Conservation (phyloP, 2,329 filamentous ascomycete species). For the Curvularia sp. region DNA sequence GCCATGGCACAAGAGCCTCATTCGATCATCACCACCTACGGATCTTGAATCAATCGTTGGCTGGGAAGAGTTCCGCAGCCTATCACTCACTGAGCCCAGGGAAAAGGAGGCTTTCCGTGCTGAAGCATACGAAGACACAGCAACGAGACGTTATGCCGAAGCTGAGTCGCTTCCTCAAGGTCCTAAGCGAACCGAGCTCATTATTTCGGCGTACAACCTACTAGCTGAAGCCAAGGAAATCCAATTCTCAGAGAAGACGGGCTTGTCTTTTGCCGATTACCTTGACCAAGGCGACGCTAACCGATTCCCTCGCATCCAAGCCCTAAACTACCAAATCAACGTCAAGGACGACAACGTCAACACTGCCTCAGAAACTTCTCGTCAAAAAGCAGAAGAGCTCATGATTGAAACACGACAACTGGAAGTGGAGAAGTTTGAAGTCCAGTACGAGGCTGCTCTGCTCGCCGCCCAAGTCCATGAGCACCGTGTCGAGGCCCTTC, state of each 20-base stretch:
- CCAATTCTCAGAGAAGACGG: conserved; percentile 30
- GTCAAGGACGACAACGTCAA: conserved; percentile 26
- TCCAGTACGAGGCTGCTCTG: conserved; percentile 26
- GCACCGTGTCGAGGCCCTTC: conserved; percentile 29
- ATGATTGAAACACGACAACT: conserved; percentile 26
- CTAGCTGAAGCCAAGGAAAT: conserved; percentile 42
- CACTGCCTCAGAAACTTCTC: conserved; percentile 22
- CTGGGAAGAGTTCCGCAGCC: conserved; percentile 39
- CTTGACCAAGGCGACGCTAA: conserved; percentile 2
- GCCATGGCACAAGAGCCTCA: conserved; percentile 33
- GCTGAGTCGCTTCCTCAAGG: conserved; percentile 32
- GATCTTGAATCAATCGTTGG: conserved; percentile 37
- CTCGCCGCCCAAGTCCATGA: conserved; percentile 36
- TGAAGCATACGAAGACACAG: conserved; percentile 36
- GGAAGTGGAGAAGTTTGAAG: conserved; percentile 27
- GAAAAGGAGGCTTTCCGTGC: conserved; percentile 36
- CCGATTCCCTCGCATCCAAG: conserved; percentile 28
- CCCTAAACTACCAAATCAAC: conserved; percentile 29
- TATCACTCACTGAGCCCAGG: conserved; percentile 27
- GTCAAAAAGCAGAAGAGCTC: conserved; percentile 20
- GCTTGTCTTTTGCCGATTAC: conserved; percentile 30
- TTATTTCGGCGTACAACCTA: conserved; percentile 38
- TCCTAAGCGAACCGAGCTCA: conserved; percentile 28
- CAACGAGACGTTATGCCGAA: conserved; percentile 31
- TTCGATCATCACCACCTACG: conserved; percentile 26